Conservation (phyloP, 192 early-diverging fungal species). For the Linderina pennispora region DNA sequence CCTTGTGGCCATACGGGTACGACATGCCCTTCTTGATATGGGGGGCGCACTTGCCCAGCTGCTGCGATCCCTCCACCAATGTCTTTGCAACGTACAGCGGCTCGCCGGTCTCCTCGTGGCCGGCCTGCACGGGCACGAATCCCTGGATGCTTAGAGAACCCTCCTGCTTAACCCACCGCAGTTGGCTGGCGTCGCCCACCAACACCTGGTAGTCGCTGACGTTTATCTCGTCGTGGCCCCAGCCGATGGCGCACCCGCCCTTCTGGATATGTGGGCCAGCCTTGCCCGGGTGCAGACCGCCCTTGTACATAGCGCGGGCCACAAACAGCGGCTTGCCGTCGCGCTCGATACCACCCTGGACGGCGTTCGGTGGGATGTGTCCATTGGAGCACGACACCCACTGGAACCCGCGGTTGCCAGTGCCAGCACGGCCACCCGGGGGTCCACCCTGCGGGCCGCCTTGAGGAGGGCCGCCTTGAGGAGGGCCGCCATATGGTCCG, state of each 20-base stretch:
- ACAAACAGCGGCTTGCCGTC: constrained; percentile 56
- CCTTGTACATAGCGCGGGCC: constrained; percentile 49
- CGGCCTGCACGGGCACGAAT: constrained; percentile 28
- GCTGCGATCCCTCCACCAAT: constrained; percentile 40
- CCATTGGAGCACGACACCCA: constrained; percentile 36
- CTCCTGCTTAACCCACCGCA: constrained; percentile 49
- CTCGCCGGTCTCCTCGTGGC: constrained; percentile 43
- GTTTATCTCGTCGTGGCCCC: constrained; percentile 49
- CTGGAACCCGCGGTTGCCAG: constrained; percentile 17
- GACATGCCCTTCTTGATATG: constrained; percentile 47
- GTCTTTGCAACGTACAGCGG: constrained; percentile 47
- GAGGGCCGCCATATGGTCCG: too few species aligned
- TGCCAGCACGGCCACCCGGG: too few species aligned
- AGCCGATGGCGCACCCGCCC: constrained; percentile 48
- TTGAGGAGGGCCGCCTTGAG: too few species aligned
- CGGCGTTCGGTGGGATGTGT: constrained; percentile 45
- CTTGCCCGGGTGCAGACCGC: constrained; percentile 47
- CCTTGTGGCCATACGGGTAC: constrained; percentile 45
- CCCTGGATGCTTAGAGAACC: constrained; percentile 39
- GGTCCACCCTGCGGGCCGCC: constrained; percentile 4
- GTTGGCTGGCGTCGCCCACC: constrained; percentile 51
- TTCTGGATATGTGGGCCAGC: constrained; percentile 39
- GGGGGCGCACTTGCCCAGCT: constrained; percentile 47
- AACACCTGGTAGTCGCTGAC: constrained; percentile 53
- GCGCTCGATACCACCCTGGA: constrained; percentile 53